Conservation (phyloP, 805 yeast genomes). For the baker's yeast (Saccharomyces cerevisiae) region DNA sequence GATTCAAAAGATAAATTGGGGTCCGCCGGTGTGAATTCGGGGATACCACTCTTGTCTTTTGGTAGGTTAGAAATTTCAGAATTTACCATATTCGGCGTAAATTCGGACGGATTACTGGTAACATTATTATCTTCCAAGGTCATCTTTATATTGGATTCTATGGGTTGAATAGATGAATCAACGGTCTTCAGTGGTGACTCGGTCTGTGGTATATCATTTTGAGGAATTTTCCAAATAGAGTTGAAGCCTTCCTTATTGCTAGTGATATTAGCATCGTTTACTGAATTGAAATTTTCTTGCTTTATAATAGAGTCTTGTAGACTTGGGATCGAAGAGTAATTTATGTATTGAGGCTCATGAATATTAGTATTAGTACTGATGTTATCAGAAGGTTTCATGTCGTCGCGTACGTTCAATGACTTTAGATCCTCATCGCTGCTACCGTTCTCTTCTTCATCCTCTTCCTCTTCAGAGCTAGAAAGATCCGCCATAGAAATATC, state of each 20-base stretch:
- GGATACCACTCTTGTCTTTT: constrained; percentile 14
- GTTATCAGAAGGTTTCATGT: constrained; percentile 14
- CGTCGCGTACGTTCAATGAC: constrained; percentile 13
- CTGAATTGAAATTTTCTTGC: background rate
- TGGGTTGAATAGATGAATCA: constrained; percentile 8
- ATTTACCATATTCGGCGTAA: background rate
- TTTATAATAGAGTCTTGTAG: constrained; percentile 8
- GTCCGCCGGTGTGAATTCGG: constrained; percentile 11
- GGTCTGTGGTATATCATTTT: constrained; percentile 11
- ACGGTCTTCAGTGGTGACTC: constrained; percentile 16
- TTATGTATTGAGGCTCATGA: constrained; percentile 13
- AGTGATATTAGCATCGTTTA: constrained; percentile 6
- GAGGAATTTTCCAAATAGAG: constrained; percentile 24
- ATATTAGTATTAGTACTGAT: background rate
- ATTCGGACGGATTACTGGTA: constrained; percentile 1
- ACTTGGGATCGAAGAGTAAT: constrained; percentile 9
- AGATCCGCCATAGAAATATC: constrained; percentile 25
- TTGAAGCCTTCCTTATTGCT: constrained; percentile 15
- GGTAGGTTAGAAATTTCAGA: constrained; percentile 3
- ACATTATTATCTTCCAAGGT: background rate
- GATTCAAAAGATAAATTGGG: constrained; percentile 14
- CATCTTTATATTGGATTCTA: background rate
- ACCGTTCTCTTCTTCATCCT: constrained; percentile 17
- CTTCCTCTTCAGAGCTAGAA: constrained; percentile 28
- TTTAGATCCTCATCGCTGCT: constrained; percentile 13